Base-by-base conservation (phyloP, 805 yeast species). In the Candida sphagnicola region DNA sequence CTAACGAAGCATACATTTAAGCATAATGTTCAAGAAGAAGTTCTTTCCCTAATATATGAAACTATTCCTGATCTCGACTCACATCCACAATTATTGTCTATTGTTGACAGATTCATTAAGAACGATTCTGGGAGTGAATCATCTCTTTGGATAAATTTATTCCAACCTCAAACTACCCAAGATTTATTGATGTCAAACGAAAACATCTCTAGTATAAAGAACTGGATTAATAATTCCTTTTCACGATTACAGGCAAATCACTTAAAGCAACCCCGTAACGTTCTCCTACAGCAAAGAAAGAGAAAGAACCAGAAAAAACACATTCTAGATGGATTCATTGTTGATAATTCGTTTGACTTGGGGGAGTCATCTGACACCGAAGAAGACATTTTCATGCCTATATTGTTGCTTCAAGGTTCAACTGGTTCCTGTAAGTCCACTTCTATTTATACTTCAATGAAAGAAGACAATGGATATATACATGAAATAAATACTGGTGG, bases 401-500 rank as follows among this genome's bases (percentile, higher is more conserved):
- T 85, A 3, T 59, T 84, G 54, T 75, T 86, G 10, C 50, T 87
- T 2, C 65, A 72, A 40, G 99, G 99, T 0, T 77, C 80, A 0
- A 54, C 70, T 0, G 95, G 95, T 0, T 68, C 77, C 8, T 95
- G 96, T 2, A 91, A 91, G 55, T 82, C 93, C 0, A 71, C 88
- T 0, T 60, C 89, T 0, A 69, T 91, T 0, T 76, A 85, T 46
- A 77, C 95, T 0, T 73, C 82, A 3, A 78, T 84, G 53, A 65
- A 75, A 8, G 79, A 77, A 32, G 46, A 81, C 8, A 65, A 69
- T 14, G 90, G 90, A 0, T 85, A 80, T 48, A 84, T 90, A 2
- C 82, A 85, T 55, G 98, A 91, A 55, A 69, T 90, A 19, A 87
- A 86, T 56, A 67, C 89, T 0, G 77, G 88, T n/a, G 82, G 78